Conservation (phyloP, 2,329 filamentous ascomycete genomes). For the Celoporthe dispersa region DNA sequence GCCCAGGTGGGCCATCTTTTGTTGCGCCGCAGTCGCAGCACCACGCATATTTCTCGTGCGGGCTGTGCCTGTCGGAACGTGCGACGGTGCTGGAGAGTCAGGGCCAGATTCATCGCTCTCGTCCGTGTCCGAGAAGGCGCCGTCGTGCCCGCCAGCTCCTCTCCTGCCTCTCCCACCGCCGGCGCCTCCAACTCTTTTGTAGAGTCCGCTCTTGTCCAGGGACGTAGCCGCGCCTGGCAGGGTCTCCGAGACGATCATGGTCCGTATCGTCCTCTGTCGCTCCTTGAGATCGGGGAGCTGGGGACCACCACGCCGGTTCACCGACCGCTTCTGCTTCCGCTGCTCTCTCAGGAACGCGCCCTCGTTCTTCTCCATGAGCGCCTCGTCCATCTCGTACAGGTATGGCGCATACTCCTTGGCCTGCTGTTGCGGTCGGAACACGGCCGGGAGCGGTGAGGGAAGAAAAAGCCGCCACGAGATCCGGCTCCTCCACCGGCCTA, state of each 20-base stretch:
- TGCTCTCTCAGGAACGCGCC: conserved; percentile 93
- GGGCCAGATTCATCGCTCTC: conserved; percentile 87
- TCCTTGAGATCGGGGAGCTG: conserved; percentile 96
- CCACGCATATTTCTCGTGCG: conserved; percentile 88
- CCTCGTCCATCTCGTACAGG: conserved; percentile 90
- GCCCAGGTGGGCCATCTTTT: conserved; percentile 79
- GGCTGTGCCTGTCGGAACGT: conserved; percentile 72
- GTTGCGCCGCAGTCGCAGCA: conserved; percentile 83
- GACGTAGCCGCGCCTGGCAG: conserved; percentile 82
- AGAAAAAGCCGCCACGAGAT: conserved; percentile 88
- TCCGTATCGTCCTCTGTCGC: conserved; percentile 88
- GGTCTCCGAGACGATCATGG: conserved; percentile 88
- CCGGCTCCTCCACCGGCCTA: conserved; percentile 87
- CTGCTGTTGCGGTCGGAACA: conserved; percentile 89
- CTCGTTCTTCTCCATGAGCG: conserved; percentile 87
- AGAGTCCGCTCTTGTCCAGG: conserved; percentile 84
- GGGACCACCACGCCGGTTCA: conserved; percentile 90
- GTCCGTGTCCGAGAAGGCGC: conserved; percentile 83
- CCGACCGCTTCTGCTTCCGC: conserved; percentile 89
- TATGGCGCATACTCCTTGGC: conserved; percentile 95
- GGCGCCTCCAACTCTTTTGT: conserved; percentile 72
- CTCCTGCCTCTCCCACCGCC: conserved; percentile 55
- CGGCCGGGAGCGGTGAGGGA: conserved; percentile 77
- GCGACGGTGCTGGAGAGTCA: conserved; percentile 81
- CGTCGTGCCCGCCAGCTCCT: conserved; percentile 57